A percentile compares a stretch with the other conserved stretches of the same genome.
These are phyloP conservation scores for Neoascochyta sp. DNA, from an alignment of 2,329 filamentous ascomycete species.

Conservation along the genomic window DNA sequence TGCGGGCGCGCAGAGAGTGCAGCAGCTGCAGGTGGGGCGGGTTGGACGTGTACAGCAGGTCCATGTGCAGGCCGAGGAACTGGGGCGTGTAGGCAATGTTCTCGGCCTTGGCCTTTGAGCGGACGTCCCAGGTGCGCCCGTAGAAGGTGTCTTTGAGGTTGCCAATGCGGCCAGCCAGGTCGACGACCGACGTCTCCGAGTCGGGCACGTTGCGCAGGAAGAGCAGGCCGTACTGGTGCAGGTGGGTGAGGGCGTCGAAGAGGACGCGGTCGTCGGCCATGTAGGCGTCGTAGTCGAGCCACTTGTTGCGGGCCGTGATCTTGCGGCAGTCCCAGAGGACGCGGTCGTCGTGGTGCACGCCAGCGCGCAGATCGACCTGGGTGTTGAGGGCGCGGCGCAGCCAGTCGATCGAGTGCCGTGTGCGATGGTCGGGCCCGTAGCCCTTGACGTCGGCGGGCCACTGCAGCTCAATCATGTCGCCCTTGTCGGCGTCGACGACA, in stretches of 20 bases:
- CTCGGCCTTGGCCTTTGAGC: slow-evolving; percentile 74
- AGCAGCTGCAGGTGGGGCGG: slow-evolving; percentile 81
- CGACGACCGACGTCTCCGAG: slow-evolving; percentile 60
- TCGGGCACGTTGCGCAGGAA: slow-evolving; percentile 73
- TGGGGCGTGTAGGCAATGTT: slow-evolving; percentile 86
- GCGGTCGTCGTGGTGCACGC: slow-evolving; percentile 34
- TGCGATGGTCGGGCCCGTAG: slow-evolving; percentile 42
- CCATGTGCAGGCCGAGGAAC: slow-evolving; percentile 86
- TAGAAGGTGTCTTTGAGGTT: slow-evolving; percentile 84
- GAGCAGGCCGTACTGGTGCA: slow-evolving; percentile 67
- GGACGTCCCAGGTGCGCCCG: slow-evolving; percentile 85
- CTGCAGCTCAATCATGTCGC: slow-evolving; percentile 51
- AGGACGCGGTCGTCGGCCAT: slow-evolving; percentile 59
- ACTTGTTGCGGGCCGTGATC: slow-evolving; percentile 50
- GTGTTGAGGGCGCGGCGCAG: slow-evolving; percentile 29
- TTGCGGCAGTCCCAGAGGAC: slow-evolving; percentile 48
- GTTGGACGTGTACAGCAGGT: slow-evolving; percentile 79
- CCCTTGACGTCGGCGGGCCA: slow-evolving; percentile 58
- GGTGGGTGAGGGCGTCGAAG: slow-evolving; percentile 57
- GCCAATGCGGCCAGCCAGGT: slow-evolving; percentile 70
- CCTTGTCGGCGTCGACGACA: slow-evolving; percentile 37
- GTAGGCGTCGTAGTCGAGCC: slow-evolving; percentile 68
- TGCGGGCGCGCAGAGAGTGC: slow-evolving; percentile 81
- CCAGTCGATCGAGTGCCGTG: slow-evolving; percentile 37
- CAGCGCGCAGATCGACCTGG: slow-evolving; percentile 28